A percentile compares a stretch with the other conserved stretches of the same genome.
Conservation (phyloP, 306 rosid species). For the Vigna trinervia region DNA sequence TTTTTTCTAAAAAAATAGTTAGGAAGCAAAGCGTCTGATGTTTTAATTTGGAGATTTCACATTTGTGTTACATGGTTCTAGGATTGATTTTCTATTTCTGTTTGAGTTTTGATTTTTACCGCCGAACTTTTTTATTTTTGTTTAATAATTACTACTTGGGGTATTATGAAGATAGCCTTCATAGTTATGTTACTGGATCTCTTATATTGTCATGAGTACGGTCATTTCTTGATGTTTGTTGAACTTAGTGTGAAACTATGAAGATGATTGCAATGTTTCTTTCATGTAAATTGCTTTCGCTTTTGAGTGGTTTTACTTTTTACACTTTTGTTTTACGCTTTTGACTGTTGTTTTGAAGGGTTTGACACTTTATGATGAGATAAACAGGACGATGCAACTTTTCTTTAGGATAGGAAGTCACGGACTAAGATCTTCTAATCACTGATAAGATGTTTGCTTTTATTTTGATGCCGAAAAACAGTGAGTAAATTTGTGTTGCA, state of each 20-base stretch:
- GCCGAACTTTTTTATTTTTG: too few relatives aligned
- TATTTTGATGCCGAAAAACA: neutral
- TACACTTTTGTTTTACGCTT: neutral
- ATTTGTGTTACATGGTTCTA: too few relatives aligned
- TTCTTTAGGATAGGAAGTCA: neutral
- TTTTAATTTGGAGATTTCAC: too few relatives aligned
- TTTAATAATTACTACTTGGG: too few relatives aligned
- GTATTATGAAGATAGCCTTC: too few relatives aligned
- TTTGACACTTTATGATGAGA: neutral
- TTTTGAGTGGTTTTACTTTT: neutral
- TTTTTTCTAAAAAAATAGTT: too few relatives aligned
- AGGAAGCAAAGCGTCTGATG: too few relatives aligned
- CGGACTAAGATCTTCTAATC: conserved; percentile 9
- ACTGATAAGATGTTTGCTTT: conserved; percentile 47
- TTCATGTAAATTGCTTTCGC: neutral
- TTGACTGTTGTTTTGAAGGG: neutral
- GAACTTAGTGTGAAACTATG: neutral
- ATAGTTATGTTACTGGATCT: too few relatives aligned
- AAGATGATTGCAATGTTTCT: neutral
- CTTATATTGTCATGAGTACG: too few relatives aligned
- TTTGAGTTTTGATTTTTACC: too few relatives aligned
- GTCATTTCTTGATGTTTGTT: too few relatives aligned
- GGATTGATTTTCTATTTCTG: too few relatives aligned
- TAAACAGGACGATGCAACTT: conserved; percentile 20
- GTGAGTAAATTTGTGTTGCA: neutral